These are phyloP conservation scores for Cystobasidium tubakii DNA, from an alignment of 768 basidiomycete species.

Conservation along the genomic window DNA sequence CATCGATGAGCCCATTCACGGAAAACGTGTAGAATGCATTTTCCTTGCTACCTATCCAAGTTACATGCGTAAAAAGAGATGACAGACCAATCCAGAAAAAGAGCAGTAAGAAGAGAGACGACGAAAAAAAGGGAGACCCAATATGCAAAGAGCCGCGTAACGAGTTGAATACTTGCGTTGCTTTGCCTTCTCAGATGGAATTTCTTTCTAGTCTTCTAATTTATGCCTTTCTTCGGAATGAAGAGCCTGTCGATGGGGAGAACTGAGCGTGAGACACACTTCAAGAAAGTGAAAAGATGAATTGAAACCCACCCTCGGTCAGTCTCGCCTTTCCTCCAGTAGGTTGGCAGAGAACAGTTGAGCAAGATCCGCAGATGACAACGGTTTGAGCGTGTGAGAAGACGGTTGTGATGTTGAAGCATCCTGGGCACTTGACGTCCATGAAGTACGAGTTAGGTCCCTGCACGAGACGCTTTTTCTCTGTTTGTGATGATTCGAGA, in stretches of 20 bases:
- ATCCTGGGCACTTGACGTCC: constrained; percentile 99
- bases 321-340: constrained; percentile 96
- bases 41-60: not conserved
- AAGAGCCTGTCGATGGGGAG: constrained; percentile 63
- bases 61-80: constrained; percentile 1
- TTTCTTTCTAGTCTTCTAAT: constrained; percentile 27
- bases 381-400: constrained; percentile 99
- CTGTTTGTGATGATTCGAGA: not conserved
- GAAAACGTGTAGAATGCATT: not conserved
- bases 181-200: not conserved
- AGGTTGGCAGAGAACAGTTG: constrained; percentile 91
- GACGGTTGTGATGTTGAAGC: constrained; percentile 91
- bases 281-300: not conserved
- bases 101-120: not conserved
- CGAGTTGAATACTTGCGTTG: not conserved
- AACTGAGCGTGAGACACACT: not conserved
- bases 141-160: not conserved
- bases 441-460: constrained; percentile 99
- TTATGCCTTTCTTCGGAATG: constrained; percentile 84
- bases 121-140: not conserved
- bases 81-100: not conserved
- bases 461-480: constrained; percentile 98
- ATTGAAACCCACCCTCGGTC: constrained; percentile 74
- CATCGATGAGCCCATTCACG: not conserved
- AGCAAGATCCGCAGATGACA: constrained; percentile 85